Base-by-base conservation (phyloP, 768 basidiomycete genomes). In the Suillus decipiens region DNA sequence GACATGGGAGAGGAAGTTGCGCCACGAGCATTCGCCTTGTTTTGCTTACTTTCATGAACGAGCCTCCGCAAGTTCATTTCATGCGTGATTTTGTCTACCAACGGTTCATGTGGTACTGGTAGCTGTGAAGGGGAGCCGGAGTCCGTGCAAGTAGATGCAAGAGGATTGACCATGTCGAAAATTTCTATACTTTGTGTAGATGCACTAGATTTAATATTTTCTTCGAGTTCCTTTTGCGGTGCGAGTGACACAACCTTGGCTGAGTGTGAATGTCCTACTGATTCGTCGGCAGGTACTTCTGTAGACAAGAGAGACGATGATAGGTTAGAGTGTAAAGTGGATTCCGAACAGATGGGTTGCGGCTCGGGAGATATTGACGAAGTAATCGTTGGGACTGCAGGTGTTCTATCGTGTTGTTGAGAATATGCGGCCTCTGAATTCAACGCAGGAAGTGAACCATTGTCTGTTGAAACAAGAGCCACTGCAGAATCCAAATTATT, bases 201-300 rank as follows among this genome's bases (percentile, higher is more conserved):
- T 67, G 77, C 79, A 51, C 73, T 76, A 62, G 70, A 69, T 3
- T 77, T 71, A 47, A 82, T 80, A 61, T 74, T 72, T 61, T 80
- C 79, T 66, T 83, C 80, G 34, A 82, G 68, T 41, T 82, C 81
- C 71, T 77, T 81, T 59, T 81, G 79, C 63, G 78, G 72, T 9
- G 77, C 79, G 34, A 79, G 45, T 17, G 81, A 7, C 11, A 19
- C 5, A 10, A 57, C 17, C 24, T 41, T 19, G 37, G 56, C 56
- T 57, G 39, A 57, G 24, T 57, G 39, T 19, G 39, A 28, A 12
- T 7, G 39, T 57, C 28, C 56, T 19, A 19, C 10, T 19, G 41
- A n/a, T 17, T 41, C 6, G 11, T 41, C 24, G 39, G 15, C 24
- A 39, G 56, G 24, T 1, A 17, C 6, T 41, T 57, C 56, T 42